Evolutionary conservation across 192 early-diverging fungal species (phyloP), one percentile per base, ranked within the genome.

Genomic region (Podila horticola): DNA sequence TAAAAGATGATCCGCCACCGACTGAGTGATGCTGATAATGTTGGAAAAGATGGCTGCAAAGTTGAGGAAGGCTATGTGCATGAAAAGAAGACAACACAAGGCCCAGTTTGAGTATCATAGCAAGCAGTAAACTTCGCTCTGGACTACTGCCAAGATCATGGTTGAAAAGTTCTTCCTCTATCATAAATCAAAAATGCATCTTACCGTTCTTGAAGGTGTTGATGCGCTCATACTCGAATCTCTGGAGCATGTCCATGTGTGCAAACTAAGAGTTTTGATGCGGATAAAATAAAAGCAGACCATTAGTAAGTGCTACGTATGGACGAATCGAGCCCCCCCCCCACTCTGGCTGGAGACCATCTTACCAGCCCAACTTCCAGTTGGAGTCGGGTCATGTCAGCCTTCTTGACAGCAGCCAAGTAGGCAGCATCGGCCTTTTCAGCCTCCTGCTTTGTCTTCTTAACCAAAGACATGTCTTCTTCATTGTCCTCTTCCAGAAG

Each of bases 361-460:
- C 84, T 82, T 83, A 88, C 87, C 65, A 94, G 72, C 60, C 84
- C 84, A 83, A 92, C 91, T 82, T 94, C 93, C 22, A 94, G 85
- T 20, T 86, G 86, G 12, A 90, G 85, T 58, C 93, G 90, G 71
- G 91, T 89, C 26, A 85, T 79, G 66, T 94, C 93, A 22, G 90
- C 82, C 63, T 85, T 88, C 58, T 83, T 83, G n/a, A 93, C 90
- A 3, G 92, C 86, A 64, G 83, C 85, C 36, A 87, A 75, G 71
- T 94, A 94, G 20, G 87, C 75, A 59, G 84, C 86, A 84, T 92
- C 91, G 22, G 93, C 90, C 71, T 87, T 87, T 73, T 91, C 86
- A 7, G 91, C 93, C 36, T 93, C 91, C 12, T 79, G 79, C 69
- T 68, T 85, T 60, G 67, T 79, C 71, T 58, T 85, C 69, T 60